phyloP scores from a whole-genome alignment of 164 flowering plant genomes.

The Brasenia schreberi region DNA sequence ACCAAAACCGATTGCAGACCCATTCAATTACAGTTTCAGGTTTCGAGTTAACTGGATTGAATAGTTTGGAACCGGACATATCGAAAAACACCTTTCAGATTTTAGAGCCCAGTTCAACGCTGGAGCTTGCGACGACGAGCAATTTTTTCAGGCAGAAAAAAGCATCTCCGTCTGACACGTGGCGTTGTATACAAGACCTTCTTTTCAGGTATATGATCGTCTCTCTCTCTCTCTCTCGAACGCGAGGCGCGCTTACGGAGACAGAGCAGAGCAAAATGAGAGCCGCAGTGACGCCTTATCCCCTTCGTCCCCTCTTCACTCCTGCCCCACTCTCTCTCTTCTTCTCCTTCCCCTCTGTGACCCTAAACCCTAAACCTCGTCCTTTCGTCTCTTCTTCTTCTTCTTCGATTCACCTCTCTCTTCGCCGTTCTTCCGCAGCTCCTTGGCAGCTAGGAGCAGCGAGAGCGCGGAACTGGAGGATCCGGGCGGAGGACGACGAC shows the following conservation, averaged over 20 bases:
- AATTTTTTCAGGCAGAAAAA: no score
- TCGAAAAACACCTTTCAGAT: no score
- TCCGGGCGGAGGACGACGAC: slow-evolving; percentile 64
- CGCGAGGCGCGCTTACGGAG: not conserved
- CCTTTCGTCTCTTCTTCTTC: not conserved
- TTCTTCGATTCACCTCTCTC: not conserved
- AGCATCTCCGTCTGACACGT: no score
- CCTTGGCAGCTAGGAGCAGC: not conserved
- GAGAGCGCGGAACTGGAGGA: slow-evolving; percentile 17
- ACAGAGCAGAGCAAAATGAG: not conserved
- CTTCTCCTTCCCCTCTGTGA: not conserved
- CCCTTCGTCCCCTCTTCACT: not conserved
- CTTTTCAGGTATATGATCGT: no score
- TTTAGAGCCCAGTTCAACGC: no score
- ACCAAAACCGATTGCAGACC: no score
- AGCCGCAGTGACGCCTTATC: not conserved
- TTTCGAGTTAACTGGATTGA: no score
- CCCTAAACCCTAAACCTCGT: not conserved
- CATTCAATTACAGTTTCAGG: no score
- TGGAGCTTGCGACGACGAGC: no score
- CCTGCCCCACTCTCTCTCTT: not conserved
- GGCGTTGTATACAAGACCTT: no score
- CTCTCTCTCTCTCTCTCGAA: not conserved
- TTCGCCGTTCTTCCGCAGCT: not conserved
- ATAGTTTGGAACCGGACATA: no score